Base-by-base conservation (phyloP, 495 filamentous ascomycete species). In the Elasticomyces elasticus region DNA sequence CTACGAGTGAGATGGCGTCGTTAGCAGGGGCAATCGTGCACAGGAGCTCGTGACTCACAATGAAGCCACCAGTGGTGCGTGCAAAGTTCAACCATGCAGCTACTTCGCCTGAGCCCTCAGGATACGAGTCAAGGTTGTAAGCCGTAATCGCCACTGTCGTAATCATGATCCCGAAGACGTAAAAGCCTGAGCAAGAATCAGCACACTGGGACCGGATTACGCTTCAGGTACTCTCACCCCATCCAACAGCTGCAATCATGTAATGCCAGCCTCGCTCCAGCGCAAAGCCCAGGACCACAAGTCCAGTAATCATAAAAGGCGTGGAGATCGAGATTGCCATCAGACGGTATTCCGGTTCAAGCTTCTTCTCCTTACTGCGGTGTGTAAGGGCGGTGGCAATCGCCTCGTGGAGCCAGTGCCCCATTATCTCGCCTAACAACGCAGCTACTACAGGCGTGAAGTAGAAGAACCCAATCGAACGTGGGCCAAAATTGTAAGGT, bases 81-180 rank as follows among this genome's bases (percentile, higher is more conserved):
- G 47, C 43, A 26, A 52, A 49, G 46, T 61, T 56, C 51, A 57
- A 47, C 49, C 49, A 52, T 72, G 33, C 75, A 72, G 6, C 58
- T 17, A 69, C 61, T 51, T 70, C 62, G 5, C 65, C 68, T 13
- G 64, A 60, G 12, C 64, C 64, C 17, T 64, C 52, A 0, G 68
- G 70, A 45, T 71, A 71, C 33, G 58, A 56, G 54, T 74, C 71
- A 5, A 72, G 61, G 23, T 56, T 22, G 52, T 72, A 72, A 1
- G 77, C 75, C 51, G 74, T 79, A 20, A 84, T 66, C 0, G 75
- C 77, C 0, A 80, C 77, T 0, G 81, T 85, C 11, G 76, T 74
- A 61, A 85, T 75, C 75, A 87, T 83, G 61, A 83, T 75, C 0
- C 78, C 79, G 52, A 78, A 76, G 13, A 76, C 73, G 50, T 79